Evolutionary conservation across 768 basidiomycete genomes (phyloP).

Genomic region (Termitomyces sp.): DNA sequence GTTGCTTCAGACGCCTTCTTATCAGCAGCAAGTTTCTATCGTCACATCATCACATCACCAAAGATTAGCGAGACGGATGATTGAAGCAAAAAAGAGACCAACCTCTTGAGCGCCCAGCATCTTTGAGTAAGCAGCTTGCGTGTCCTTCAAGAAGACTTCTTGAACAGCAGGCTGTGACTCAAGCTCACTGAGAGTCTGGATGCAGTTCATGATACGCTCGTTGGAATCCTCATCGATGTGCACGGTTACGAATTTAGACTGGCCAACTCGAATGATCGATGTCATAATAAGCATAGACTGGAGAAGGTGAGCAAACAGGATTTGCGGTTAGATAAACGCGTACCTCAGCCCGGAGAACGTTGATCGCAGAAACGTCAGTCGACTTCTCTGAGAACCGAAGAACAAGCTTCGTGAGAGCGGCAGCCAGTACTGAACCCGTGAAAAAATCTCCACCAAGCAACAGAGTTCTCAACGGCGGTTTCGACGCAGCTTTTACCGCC

Average conservation of each 20-base stretch:
- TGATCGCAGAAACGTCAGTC: constrained; percentile 41
- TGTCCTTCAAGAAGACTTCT: constrained; percentile 79
- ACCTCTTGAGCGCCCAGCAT: constrained; percentile 97
- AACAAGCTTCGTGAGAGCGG: constrained; percentile 87
- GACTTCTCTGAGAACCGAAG: constrained; percentile 65
- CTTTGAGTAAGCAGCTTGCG: constrained; percentile 85
- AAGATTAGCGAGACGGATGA: not conserved
- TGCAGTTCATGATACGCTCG: constrained; percentile 94
- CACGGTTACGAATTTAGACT: constrained; percentile 89
- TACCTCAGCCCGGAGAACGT: constrained; percentile 84
- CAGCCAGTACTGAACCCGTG: constrained; percentile 87
- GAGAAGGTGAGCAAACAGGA: not conserved
- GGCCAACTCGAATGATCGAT: constrained; percentile 93
- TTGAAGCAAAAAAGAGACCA: constrained; percentile 7
- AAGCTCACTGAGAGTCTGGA: constrained; percentile 86
- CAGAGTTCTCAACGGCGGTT: constrained; percentile 85
- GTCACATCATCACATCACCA: not conserved
- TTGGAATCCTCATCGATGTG: constrained; percentile 99
- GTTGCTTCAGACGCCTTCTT: constrained; percentile 79
- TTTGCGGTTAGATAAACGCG: constrained; percentile 5
- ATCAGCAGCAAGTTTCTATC: constrained; percentile 83
- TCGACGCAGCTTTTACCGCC: constrained; percentile 79
- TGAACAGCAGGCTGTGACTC: constrained; percentile 51
- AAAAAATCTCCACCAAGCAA: constrained; percentile 97
- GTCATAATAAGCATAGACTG: constrained; percentile 98